These are phyloP conservation scores for Sparassis latifolia DNA, from an alignment of 1,284 basidiomycete genomes.

Conservation along the genomic window DNA sequence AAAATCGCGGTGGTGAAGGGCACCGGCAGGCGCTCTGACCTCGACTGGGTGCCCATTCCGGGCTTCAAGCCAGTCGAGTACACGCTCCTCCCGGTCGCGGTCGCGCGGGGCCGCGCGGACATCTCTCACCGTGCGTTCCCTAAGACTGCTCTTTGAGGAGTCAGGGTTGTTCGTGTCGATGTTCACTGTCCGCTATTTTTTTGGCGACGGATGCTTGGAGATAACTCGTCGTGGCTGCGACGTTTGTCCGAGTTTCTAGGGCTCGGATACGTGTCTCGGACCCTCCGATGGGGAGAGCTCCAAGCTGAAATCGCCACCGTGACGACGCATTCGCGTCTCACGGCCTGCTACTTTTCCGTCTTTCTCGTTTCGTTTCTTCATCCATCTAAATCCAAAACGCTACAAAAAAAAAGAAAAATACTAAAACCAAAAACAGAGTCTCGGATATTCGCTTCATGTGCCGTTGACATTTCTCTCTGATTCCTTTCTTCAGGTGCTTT, in stretches of 20 bases:
- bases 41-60: background rate
- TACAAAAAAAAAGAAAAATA: background rate
- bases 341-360: background rate
- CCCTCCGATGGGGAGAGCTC: background rate
- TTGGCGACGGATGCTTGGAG: background rate
- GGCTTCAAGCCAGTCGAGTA: background rate
- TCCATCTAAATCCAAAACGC: background rate
- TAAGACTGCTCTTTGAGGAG: background rate
- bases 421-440: too few species aligned
- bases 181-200: background rate
- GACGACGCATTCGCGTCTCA: background rate
- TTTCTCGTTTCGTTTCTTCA: background rate
- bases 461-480: background rate
- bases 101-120: slow-evolving; percentile 1
- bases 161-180: background rate
- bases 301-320: background rate
- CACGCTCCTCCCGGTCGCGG: slow-evolving; percentile 2
- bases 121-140: slow-evolving; percentile 2
- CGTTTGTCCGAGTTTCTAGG: slow-evolving; percentile 3
- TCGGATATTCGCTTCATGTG: background rate
- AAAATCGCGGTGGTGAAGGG: background rate
- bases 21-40: background rate
- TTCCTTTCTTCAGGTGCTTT: background rate
- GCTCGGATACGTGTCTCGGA: background rate
- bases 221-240: background rate